Base-by-base conservation (phyloP, 2,329 filamentous ascomycete species). In the Penicillium sp. region DNA sequence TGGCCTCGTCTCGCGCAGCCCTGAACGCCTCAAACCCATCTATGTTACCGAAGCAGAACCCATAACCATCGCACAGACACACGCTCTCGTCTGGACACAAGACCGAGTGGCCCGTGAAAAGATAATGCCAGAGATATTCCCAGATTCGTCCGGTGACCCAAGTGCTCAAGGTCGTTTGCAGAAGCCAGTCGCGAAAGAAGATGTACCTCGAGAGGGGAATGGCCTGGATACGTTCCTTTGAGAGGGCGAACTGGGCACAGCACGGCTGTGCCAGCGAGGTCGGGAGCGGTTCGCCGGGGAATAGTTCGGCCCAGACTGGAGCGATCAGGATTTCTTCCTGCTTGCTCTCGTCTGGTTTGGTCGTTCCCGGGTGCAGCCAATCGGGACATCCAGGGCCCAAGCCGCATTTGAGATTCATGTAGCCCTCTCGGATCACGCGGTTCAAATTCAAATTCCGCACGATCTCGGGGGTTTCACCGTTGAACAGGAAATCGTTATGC, bases 21-120 rank as follows among this genome's bases (percentile, higher is more conserved):
- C 39, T 46, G 33, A 54, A 65, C 2, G 26, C 23, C 11, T 55
- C 51, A 21, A 47, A 63, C 8, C 58, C 50, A n/a, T 58, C 55
- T 1, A 52, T 44, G 8, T 64, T 48, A 10, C 59, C 64, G 21
- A 66, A 62, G 36, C 86, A 88, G 9, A 83, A 71, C 1, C 86
- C 85, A 46, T 81, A 88, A 5, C 83, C 84, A 55, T 87, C 84
- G 65, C 86, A 88, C 56, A 85, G 85, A 70, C 86, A 88, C 0
- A 81, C 69, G 52, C 81, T 76, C 70, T 85, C 81, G 26, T 70
- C 70, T 3, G 77, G 76, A 52, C 79, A 82, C 39, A 75, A 63
- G 23, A 74, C 69, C 13, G 69, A 63, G 39, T 77, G 56, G 1
- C 79, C 81, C 0, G 83, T 82, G 65, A 87, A 87, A 13, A 87